Conservation (phyloP, 345 rosid species). For the Brassica juncea region DNA sequence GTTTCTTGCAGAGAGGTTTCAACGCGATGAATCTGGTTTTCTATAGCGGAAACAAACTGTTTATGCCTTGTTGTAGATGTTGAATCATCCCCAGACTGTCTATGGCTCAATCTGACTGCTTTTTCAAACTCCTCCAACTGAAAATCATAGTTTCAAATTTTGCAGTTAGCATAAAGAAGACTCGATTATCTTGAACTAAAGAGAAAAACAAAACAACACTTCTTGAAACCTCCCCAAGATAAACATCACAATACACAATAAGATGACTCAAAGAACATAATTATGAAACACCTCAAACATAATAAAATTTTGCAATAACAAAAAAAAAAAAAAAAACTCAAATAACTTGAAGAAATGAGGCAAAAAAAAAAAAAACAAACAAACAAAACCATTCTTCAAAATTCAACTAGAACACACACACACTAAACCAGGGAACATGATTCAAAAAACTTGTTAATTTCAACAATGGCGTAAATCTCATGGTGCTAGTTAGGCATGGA, state of each 20-base stretch:
- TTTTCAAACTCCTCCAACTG: slow-evolving; percentile 87
- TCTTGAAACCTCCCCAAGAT: slow-evolving; percentile 7
- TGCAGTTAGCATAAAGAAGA: not conserved
- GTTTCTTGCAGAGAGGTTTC: slow-evolving; percentile 60
- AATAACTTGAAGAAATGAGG: not conserved
- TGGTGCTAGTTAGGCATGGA: not conserved
- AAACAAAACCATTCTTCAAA: not conserved
- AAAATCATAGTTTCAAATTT: slow-evolving; percentile 21
- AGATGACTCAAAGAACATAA: not conserved
- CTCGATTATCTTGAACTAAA: not conserved
- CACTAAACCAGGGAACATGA: not conserved
- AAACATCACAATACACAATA: not conserved
- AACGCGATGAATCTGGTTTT: slow-evolving; percentile 59
- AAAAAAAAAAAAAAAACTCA: not conserved
- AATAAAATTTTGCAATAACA: not conserved
- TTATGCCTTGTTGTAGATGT: slow-evolving; percentile 58
- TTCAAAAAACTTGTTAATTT: not conserved
- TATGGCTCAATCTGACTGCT: slow-evolving; percentile 65
- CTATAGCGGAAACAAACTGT: slow-evolving; percentile 71
- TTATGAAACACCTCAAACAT: not conserved
- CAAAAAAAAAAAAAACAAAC: not conserved
- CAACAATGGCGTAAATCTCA: not conserved
- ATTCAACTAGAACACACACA: slow-evolving; percentile 4
- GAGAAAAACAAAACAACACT: not conserved
- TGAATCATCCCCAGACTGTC: slow-evolving; percentile 44